Evolutionary conservation across 169 alveolate species (phyloP).

Genomic region (Plasmodium blacklocki): DNA sequence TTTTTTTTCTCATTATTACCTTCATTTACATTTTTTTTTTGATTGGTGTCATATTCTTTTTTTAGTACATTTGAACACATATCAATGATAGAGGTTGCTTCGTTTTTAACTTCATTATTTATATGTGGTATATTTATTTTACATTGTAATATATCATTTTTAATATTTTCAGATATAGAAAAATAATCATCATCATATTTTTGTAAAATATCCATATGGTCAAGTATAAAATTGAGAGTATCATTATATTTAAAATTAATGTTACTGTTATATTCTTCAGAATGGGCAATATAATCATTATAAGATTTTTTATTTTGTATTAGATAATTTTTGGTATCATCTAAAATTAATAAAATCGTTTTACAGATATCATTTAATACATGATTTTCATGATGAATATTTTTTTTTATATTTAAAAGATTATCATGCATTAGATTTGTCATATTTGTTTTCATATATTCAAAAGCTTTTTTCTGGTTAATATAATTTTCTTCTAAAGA

Average conservation of each 20-base stretch:
- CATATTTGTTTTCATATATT: slow-evolving; percentile 12
- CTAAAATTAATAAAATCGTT: neutral
- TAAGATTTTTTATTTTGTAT: neutral
- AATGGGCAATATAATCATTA: neutral
- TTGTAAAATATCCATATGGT: slow-evolving; percentile 20
- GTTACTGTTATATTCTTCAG: slow-evolving; percentile 12
- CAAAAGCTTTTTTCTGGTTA: neutral
- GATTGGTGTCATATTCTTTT: too few relatives aligned
- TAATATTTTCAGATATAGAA: slow-evolving; percentile 5
- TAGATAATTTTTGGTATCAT: slow-evolving; percentile 17
- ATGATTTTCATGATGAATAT: neutral
- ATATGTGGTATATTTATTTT: neutral
- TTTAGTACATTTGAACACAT: too few relatives aligned
- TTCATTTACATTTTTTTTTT: too few relatives aligned
- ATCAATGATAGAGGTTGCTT: too few relatives aligned
- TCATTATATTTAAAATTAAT: slow-evolving; percentile 10
- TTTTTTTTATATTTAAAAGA: neutral
- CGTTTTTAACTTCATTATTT: neutral
- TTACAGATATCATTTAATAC: slow-evolving; percentile 10
- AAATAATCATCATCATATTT: slow-evolving; percentile 12
- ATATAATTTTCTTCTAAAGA: slow-evolving; percentile 16
- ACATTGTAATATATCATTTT: slow-evolving; percentile 22
- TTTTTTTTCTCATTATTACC: too few relatives aligned
- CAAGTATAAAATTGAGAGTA: slow-evolving; percentile 23
- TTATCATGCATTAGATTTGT: neutral